Base-by-base conservation (phyloP, 768 basidiomycete genomes). In the Mycena latifolia region DNA sequence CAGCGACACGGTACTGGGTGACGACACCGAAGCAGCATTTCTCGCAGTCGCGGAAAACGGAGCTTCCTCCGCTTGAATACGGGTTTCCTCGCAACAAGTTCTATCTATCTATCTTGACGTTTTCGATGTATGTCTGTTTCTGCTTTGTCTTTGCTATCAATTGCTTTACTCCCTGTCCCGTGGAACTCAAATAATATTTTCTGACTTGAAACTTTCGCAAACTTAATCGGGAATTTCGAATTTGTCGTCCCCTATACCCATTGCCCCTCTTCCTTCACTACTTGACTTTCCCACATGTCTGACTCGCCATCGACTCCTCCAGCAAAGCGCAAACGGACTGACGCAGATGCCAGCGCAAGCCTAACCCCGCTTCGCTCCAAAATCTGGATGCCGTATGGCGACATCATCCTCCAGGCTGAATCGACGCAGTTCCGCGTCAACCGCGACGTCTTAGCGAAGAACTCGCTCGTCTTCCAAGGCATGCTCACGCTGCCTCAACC, bases 321-420 rank as follows among this genome's bases (percentile, higher is more conserved):
- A 43, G 20, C n/a, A n/a, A 43, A 43, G 10, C 41, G 41, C 5
- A 43, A 43, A n/a, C 3, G 41, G n/a, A n/a, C 41, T 9, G 37
- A 37, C 10, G 9, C 37, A 37, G 37, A 37, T 10, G 41, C 20
- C 41, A n/a, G 6, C 20, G 6, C 10, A 48, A 17, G 9, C 27
- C 27, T 15, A 27, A 11, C 22, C 17, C 41, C 41, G 6, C 41
- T 6, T 46, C 61, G 53, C 28, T 63, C 54, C 46, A 43, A 57
- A 35, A 41, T 57, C 55, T 64, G 63, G 63, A 64, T 56, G 63
- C 3, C 29, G 6, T 53, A 57, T 24, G 63, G 63, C 48, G 63
- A 64, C 50, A 57, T 57, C 22, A 28, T 64, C 55, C n/a, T 63
- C 0, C 63, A 64, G 20, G 63, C 24, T 2, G 25, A 64, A 24